These are phyloP conservation scores for Darksidea phi DNA, from an alignment of 495 filamentous ascomycete species.

Conservation along the genomic window DNA sequence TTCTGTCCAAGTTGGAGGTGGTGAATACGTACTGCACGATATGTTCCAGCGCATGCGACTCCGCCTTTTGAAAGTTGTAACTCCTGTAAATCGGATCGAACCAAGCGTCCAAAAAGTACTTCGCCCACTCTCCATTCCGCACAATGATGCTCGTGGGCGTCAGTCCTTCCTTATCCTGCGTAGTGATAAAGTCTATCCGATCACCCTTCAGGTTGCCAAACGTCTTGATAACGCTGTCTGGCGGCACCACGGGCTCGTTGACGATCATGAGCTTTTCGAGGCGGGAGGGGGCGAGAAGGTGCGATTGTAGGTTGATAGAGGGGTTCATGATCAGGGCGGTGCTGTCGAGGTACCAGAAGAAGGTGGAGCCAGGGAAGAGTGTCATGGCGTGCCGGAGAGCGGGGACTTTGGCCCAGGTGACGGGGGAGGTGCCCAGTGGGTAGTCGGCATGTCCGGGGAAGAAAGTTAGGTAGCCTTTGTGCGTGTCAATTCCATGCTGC, in stretches of 20 bases:
- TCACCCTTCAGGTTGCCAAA: slow-evolving; percentile 75
- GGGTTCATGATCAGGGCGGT: slow-evolving; percentile 91
- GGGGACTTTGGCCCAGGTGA: slow-evolving; percentile 75
- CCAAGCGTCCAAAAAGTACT: slow-evolving; percentile 93
- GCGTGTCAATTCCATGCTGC: slow-evolving; percentile 11
- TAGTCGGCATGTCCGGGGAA: slow-evolving; percentile 76
- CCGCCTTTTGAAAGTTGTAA: slow-evolving; percentile 95
- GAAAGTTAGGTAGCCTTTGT: slow-evolving; percentile 81
- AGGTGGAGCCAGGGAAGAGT: slow-evolving; percentile 66
- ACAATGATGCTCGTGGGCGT: slow-evolving; percentile 75
- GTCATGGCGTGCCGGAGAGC: slow-evolving; percentile 90
- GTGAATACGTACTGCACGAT: slow-evolving; percentile 43
- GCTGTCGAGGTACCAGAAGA: slow-evolving; percentile 81
- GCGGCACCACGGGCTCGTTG: slow-evolving; percentile 84
- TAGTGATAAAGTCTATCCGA: slow-evolving; percentile 77
- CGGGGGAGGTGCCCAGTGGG: slow-evolving; percentile 63
- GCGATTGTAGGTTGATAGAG: slow-evolving; percentile 61
- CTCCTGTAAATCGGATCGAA: slow-evolving; percentile 89
- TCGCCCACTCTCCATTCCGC: slow-evolving; percentile 80
- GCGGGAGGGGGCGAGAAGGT: slow-evolving; percentile 63
- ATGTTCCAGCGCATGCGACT: slow-evolving; percentile 78
- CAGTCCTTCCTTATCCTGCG: slow-evolving; percentile 82
- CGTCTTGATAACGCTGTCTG: slow-evolving; percentile 94
- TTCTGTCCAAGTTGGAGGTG: not conserved
- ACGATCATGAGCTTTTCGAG: slow-evolving; percentile 81